phyloP scores from a whole-genome alignment of 192 early-diverging fungal genomes.

The Mycoemilia scoparia region DNA sequence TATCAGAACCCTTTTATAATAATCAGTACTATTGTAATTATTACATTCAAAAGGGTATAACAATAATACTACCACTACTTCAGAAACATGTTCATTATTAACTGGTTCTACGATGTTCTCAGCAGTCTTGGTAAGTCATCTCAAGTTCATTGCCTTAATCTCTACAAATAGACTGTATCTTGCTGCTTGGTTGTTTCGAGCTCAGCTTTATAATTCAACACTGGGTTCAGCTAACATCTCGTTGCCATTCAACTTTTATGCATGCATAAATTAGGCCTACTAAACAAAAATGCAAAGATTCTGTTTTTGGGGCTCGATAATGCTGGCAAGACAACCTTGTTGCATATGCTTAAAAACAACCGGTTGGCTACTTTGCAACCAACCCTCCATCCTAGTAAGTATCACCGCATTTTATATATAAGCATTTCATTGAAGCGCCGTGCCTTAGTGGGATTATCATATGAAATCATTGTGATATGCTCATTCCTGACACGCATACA shows the following conservation, averaged over 20 bases:
- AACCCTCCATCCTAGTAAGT: slow-evolving; percentile 91
- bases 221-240: neutral
- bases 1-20: no score
- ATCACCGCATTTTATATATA: neutral
- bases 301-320: slow-evolving; percentile 97
- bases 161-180: neutral
- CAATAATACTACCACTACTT: no score
- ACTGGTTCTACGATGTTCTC: slow-evolving; percentile 95
- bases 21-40: no score
- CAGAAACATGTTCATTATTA: slow-evolving; percentile 80
- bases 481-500: no score
- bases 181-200: neutral
- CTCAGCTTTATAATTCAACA: neutral
- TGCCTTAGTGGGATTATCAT: neutral
- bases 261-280: slow-evolving; percentile 45
- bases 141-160: slow-evolving; percentile 1
- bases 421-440: neutral
- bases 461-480: no score
- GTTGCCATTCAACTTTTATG: neutral
- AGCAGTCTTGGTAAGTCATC: slow-evolving; percentile 63
- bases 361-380: slow-evolving; percentile 84
- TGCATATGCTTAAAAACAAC: slow-evolving; percentile 99
- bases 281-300: slow-evolving; percentile 99
- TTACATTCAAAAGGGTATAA: no score
- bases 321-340: slow-evolving; percentile 93